Evolutionary conservation across 192 early-diverging fungal genomes (phyloP), one percentile per base, ranked within the genome.

Genomic region (Podila minutissima): DNA sequence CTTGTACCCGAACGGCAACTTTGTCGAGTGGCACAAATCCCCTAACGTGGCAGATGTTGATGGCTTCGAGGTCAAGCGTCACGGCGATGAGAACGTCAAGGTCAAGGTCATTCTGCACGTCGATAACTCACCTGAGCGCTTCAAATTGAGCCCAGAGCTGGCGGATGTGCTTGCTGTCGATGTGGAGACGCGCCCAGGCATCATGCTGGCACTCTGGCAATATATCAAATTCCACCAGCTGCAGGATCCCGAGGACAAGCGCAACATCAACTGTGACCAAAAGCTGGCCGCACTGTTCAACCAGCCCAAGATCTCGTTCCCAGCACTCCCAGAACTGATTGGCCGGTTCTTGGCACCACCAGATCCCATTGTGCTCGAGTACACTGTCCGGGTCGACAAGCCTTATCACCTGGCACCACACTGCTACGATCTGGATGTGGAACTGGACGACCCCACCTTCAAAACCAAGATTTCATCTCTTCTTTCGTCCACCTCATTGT

Each of bases 221-320:
- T 99, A 99, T 74, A 92, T 99, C 71, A 97, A 96, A 86, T 91
- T 94, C 62, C 90, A 99, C 83, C 92, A 93, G 55, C 83, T 99
- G 62, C 97, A 97, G 86, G 96, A 97, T 75, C 71, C 86, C 17
- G 94, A 97, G 49, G 96, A 99, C 82, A 95, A 95, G 72, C 83
- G 94, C 60, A 83, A 92, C 29, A 94, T 99, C 60, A 92, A 94
- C 70, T 94, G 93, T 82, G 94, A 99, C 82, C 86, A 86, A 10
- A 87, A 86, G 24, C 83, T 99, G 29, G 72, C 86, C 26, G 86
- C 90, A 76, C 75, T 98, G 28, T 91, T 94, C 78, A 89, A 90
- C 20, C 73, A 71, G 48, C 71, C 84, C 4, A 86, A 92, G 64
- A 88, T 97, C 51, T 86, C 89, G 24, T 97, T 99, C 69, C 89